Conservation (phyloP, 2,329 filamentous ascomycete species). For the Aspergillus chevalieri region DNA sequence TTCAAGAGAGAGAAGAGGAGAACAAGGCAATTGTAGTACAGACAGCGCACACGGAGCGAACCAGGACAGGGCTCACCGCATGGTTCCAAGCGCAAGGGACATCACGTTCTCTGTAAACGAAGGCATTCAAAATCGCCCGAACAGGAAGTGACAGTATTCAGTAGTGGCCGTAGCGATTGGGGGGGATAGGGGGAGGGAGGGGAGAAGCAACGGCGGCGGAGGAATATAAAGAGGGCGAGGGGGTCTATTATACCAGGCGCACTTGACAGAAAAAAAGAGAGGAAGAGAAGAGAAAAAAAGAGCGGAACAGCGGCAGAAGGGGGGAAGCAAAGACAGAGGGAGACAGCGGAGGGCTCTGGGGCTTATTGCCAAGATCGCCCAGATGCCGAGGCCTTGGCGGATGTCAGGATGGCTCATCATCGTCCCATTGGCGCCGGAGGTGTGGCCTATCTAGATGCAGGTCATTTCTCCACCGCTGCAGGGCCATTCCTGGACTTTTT, state of each 20-base stretch:
- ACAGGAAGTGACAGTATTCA: background rate
- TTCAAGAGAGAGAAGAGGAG: slow-evolving; percentile 14
- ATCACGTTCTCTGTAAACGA: background rate
- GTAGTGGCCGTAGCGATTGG: background rate
- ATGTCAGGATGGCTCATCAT: slow-evolving; percentile 1
- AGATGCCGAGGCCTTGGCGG: slow-evolving; percentile 29
- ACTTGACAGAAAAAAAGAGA: background rate
- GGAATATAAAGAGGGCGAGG: background rate
- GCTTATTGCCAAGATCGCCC: slow-evolving; percentile 21
- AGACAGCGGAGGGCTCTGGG: slow-evolving; percentile 1
- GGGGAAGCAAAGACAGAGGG: slow-evolving; percentile 7
- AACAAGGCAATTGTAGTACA: slow-evolving; percentile 12
- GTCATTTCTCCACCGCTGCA: no score
- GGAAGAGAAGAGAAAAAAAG: background rate
- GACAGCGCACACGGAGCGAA: slow-evolving; percentile 13
- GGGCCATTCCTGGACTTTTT: no score
- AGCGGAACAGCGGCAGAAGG: slow-evolving; percentile 6
- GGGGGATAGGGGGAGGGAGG: background rate
- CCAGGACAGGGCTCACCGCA: slow-evolving; percentile 8
- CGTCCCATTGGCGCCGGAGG: background rate
- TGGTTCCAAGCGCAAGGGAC: slow-evolving; percentile 14
- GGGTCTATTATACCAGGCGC: background rate
- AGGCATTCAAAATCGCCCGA: no score
- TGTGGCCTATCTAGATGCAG: background rate
- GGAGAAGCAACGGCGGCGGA: background rate